phyloP scores from a whole-genome alignment of 2,329 filamentous ascomycete genomes.

The Pestalotiopsis sp. region DNA sequence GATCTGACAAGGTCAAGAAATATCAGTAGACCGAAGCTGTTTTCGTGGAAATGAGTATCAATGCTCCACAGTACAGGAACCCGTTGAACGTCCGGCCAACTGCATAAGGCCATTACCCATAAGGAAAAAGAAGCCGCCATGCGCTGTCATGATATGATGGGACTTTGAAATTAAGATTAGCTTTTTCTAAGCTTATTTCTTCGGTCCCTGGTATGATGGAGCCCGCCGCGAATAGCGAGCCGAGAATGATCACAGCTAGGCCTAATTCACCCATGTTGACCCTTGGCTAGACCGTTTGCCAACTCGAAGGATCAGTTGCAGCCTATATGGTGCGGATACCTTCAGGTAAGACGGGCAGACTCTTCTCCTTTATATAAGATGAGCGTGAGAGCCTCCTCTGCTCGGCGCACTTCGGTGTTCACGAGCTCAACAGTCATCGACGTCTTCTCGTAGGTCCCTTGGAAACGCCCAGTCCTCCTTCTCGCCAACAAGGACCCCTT shows the following conservation, averaged over 20 bases:
- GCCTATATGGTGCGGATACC: neutral
- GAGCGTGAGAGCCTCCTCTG: neutral
- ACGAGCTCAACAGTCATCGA: neutral
- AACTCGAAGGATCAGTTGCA: neutral
- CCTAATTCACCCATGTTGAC: neutral
- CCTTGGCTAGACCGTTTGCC: neutral
- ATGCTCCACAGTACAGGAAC: no score
- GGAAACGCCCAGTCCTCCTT: neutral
- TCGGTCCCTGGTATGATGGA: neutral
- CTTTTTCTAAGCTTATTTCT: neutral
- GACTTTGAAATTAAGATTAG: neutral
- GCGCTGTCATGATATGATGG: neutral
- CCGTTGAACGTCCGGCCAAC: neutral
- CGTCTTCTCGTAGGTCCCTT: neutral
- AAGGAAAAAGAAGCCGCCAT: neutral
- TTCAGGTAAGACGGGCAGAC: neutral
- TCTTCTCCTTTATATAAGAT: neutral
- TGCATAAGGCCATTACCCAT: neutral
- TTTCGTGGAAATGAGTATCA: no score
- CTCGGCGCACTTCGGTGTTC: neutral
- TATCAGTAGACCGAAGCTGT: no score
- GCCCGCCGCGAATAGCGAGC: neutral
- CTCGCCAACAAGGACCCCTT: neutral
- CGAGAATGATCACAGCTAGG: neutral
- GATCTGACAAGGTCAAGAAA: no score